These are phyloP conservation scores for Fonsecaea multimorphosa DNA, from an alignment of 2,329 filamentous ascomycete species.

Conservation along the genomic window DNA sequence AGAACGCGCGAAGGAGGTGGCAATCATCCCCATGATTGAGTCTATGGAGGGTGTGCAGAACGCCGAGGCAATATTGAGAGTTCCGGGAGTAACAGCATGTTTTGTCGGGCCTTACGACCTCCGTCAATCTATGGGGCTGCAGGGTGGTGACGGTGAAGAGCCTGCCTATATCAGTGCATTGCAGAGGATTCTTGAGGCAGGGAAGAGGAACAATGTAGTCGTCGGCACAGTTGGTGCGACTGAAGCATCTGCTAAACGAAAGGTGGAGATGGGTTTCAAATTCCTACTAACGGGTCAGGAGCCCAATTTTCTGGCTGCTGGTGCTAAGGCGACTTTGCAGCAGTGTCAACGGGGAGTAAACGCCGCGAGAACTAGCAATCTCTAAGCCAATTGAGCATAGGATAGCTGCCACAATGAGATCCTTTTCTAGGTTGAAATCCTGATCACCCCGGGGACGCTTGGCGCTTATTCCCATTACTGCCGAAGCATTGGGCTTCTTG, in stretches of 20 bases:
- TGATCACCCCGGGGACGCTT: no score
- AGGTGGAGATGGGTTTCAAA: slow-evolving; percentile 13
- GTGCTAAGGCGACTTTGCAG: background rate
- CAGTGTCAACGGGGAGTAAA: background rate
- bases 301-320: slow-evolving; percentile 11
- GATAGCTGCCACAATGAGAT: background rate
- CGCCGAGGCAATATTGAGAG: slow-evolving; percentile 18
- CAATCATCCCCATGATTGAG: slow-evolving; percentile 26
- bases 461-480: no score
- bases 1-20: background rate
- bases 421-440: background rate
- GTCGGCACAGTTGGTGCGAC: slow-evolving; percentile 13
- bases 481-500: no score
- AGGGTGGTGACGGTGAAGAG: slow-evolving; percentile 15
- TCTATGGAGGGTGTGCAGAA: slow-evolving; percentile 18
- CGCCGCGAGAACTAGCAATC: background rate
- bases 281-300: slow-evolving; percentile 11
- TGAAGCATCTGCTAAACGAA: slow-evolving; percentile 9
- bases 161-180: slow-evolving; percentile 7
- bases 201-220: background rate
- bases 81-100: slow-evolving; percentile 13
- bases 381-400: background rate
- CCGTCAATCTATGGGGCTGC: slow-evolving; percentile 18
- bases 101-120: slow-evolving; percentile 26
- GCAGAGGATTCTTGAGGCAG: slow-evolving; percentile 3